Conservation (phyloP, 176 grass and related monocot species). For the Stipa capillata region DNA sequence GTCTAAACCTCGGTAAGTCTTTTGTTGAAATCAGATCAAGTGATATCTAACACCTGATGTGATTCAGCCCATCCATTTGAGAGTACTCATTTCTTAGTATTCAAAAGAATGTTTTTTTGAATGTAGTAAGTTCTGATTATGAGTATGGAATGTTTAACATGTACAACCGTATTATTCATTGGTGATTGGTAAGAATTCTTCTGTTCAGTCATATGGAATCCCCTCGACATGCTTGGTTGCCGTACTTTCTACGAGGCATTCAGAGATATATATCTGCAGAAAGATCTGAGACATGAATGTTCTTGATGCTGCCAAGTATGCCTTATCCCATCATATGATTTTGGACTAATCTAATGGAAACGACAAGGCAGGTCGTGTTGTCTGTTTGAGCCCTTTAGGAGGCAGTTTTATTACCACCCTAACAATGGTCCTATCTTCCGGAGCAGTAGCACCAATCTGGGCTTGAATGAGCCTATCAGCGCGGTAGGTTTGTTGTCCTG, state of each 20-base stretch:
- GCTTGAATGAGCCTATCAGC: not conserved
- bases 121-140: not conserved
- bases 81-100: constrained; percentile 3
- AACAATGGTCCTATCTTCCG: not conserved
- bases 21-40: constrained; percentile 2
- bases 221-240: not conserved
- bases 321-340: not conserved
- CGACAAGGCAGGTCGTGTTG: not conserved
- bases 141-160: constrained; percentile 25
- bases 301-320: not conserved
- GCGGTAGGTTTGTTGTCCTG: not conserved
- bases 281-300: not conserved
- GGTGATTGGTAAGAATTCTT: not conserved
- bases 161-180: not conserved
- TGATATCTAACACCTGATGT: constrained; percentile 23
- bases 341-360: not conserved
- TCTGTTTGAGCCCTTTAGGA: not conserved
- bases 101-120: not conserved
- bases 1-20: not conserved
- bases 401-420: not conserved
- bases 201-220: not conserved
- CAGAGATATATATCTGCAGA: not conserved
- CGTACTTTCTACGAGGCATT: not conserved
- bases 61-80: constrained; percentile 2
- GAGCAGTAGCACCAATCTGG: not conserved